These are phyloP conservation scores for Excoecaria cochinchinensis DNA, from an alignment of 345 rosid genomes.

Conservation along the genomic window DNA sequence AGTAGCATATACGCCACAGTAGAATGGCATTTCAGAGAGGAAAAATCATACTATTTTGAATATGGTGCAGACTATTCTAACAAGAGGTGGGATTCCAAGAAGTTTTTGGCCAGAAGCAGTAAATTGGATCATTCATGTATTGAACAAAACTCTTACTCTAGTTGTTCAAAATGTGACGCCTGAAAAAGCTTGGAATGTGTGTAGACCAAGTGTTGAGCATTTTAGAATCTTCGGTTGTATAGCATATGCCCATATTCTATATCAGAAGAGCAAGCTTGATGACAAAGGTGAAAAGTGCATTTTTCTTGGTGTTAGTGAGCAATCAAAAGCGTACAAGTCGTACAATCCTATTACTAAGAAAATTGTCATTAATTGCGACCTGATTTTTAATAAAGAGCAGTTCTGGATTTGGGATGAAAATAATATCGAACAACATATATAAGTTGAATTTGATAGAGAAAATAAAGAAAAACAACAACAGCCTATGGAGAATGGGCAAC, in stretches of 20 bases:
- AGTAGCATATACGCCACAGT: conserved; percentile 7
- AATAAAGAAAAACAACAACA: too few species aligned
- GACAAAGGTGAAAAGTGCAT: too few species aligned
- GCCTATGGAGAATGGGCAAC: too few species aligned
- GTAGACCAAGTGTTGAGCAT: neutral
- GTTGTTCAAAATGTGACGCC: neutral
- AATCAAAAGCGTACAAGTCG: too few species aligned
- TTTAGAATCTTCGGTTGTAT: too few species aligned
- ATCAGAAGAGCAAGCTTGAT: too few species aligned
- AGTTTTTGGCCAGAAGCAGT: conserved; percentile 8
- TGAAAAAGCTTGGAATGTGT: neutral
- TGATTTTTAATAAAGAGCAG: neutral
- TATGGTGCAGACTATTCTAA: conserved; percentile 9
- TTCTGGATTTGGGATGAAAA: neutral
- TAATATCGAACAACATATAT: neutral
- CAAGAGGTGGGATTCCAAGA: neutral
- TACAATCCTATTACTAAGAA: too few species aligned
- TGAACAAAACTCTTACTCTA: conserved; percentile 3
- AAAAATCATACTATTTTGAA: conserved; percentile 1
- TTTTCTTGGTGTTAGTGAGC: too few species aligned
- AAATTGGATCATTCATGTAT: neutral
- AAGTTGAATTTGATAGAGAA: neutral
- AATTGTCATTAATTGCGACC: too few species aligned
- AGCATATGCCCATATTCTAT: too few species aligned
- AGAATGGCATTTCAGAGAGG: neutral